Conservation (phyloP, 768 basidiomycete species). For the Strobilomyces echinocephalus region DNA sequence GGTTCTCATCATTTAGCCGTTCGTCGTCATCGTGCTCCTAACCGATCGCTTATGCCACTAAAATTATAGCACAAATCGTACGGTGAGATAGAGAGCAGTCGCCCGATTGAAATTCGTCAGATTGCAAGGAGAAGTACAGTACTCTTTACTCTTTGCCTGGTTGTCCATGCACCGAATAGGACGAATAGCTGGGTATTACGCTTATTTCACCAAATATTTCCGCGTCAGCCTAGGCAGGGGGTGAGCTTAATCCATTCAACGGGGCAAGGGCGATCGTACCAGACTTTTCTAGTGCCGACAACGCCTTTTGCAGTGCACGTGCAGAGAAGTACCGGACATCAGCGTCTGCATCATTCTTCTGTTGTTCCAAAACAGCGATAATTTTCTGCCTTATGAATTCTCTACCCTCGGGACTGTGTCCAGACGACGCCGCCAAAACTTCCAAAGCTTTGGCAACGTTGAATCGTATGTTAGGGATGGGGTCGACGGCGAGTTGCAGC, state of each 20-base stretch:
- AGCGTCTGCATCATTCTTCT: constrained; percentile 86
- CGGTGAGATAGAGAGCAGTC: background rate
- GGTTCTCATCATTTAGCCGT: no score
- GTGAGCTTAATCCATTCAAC: constrained; percentile 1
- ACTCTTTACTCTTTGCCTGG: constrained; percentile 27
- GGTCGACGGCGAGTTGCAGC: constrained; percentile 76
- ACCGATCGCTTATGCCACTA: background rate
- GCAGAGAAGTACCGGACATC: constrained; percentile 94
- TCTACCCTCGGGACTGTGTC: constrained; percentile 59
- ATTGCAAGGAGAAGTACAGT: constrained; percentile 28
- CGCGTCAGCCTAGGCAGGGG: constrained; percentile 18
- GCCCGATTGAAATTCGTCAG: constrained; percentile 18
- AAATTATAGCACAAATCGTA: background rate
- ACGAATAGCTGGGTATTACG: constrained; percentile 30
- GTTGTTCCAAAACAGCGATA: constrained; percentile 77
- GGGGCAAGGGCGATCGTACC: constrained; percentile 23
- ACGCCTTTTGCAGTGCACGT: constrained; percentile 65
- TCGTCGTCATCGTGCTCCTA: constrained; percentile 1
- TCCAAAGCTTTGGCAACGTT: constrained; percentile 96
- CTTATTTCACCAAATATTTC: constrained; percentile 19
- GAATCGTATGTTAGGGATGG: constrained; percentile 99
- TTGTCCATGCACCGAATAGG: constrained; percentile 19
- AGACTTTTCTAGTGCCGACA: constrained; percentile 34
- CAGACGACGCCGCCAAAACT: constrained; percentile 73
- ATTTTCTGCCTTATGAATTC: constrained; percentile 71